Conservation (phyloP, 1,284 basidiomycete genomes). For the Volvariella volvacea region DNA sequence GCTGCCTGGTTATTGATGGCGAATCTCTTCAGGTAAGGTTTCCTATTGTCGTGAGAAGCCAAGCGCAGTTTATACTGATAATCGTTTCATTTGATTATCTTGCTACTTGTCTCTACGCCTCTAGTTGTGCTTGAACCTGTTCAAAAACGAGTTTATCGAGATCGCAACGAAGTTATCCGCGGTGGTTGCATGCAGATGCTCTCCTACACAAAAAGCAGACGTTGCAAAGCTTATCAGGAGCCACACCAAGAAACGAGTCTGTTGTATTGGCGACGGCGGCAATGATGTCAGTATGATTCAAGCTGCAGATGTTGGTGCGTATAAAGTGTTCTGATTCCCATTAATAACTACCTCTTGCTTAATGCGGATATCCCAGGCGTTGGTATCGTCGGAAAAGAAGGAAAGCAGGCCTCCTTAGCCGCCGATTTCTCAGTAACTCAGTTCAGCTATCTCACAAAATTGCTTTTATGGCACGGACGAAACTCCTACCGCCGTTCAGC, state of each 20-base stretch:
- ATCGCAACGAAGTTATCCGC: constrained; percentile 94
- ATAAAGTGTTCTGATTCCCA: neutral
- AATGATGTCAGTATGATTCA: constrained; percentile 98
- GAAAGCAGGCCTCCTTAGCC: constrained; percentile 95
- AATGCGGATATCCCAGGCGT: constrained; percentile 54
- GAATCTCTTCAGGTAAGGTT: constrained; percentile 79
- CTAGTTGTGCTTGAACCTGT: constrained; percentile 83
- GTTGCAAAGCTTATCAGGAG: constrained; percentile 89
- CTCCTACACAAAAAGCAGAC: constrained; percentile 98
- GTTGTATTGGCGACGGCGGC: constrained; percentile 95
- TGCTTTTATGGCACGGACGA: constrained; percentile 94
- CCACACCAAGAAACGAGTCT: constrained; percentile 90
- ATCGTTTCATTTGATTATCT: neutral
- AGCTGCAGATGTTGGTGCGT: constrained; percentile 87
- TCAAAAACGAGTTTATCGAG: constrained; percentile 92
- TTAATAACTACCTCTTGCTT: constrained; percentile 3
- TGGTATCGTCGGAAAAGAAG: constrained; percentile 98
- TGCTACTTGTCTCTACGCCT: constrained; percentile 3
- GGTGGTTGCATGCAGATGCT: constrained; percentile 96
- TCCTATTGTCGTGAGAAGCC: constrained; percentile 1
- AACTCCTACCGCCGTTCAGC: constrained; percentile 98
- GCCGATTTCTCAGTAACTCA: constrained; percentile 98
- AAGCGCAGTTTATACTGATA: too few relatives aligned
- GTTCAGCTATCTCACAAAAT: constrained; percentile 91
- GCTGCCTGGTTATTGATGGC: constrained; percentile 98